Percentiles rank a stretch among this genome's conserved stretches.
Conservation (phyloP, 768 basidiomycete genomes). For the Termitomyces sp. region DNA sequence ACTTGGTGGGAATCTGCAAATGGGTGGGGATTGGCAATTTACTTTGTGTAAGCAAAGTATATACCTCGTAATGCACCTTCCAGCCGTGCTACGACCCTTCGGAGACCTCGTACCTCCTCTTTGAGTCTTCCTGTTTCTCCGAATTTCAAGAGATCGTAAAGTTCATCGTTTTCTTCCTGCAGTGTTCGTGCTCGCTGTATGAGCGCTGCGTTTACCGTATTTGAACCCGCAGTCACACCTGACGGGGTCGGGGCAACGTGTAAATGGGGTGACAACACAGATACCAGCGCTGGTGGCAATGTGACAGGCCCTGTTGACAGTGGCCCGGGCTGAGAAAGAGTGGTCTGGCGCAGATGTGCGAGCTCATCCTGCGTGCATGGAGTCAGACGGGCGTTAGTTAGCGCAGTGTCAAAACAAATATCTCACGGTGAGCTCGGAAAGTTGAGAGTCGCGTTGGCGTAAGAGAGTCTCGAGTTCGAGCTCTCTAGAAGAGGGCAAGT, state of each 20-base stretch:
- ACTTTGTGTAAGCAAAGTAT: neutral
- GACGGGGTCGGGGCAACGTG: constrained; percentile 31
- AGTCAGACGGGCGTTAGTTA: constrained; percentile 10
- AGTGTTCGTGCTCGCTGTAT: constrained; percentile 67
- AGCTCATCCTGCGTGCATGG: constrained; percentile 61
- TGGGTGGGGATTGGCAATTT: neutral
- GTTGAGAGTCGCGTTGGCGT: constrained; percentile 69
- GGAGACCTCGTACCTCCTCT: constrained; percentile 71
- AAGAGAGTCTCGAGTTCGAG: constrained; percentile 77
- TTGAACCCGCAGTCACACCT: constrained; percentile 30
- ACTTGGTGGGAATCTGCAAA: constrained; percentile 70
- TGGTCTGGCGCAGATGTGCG: constrained; percentile 58
- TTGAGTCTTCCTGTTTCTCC: constrained; percentile 79
- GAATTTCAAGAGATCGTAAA: constrained; percentile 69
- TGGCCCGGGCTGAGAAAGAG: constrained; percentile 54
- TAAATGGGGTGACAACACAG: constrained; percentile 66
- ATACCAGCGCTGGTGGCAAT: constrained; percentile 65
- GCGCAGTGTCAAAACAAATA: constrained; percentile 3
- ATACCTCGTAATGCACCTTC: constrained; percentile 76
- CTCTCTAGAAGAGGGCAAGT: constrained; percentile 69
- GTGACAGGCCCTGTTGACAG: constrained; percentile 59
- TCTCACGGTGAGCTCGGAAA: constrained; percentile 69
- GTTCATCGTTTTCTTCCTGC: constrained; percentile 85
- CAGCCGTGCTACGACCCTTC: constrained; percentile 61
- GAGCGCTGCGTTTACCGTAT: constrained; percentile 67